Percentiles rank a stretch among this genome's conserved stretches.
These are phyloP conservation scores for Thermothelomyces thermophilus DNA, from an alignment of 2,329 filamentous ascomycete species.

Conservation along the genomic window DNA sequence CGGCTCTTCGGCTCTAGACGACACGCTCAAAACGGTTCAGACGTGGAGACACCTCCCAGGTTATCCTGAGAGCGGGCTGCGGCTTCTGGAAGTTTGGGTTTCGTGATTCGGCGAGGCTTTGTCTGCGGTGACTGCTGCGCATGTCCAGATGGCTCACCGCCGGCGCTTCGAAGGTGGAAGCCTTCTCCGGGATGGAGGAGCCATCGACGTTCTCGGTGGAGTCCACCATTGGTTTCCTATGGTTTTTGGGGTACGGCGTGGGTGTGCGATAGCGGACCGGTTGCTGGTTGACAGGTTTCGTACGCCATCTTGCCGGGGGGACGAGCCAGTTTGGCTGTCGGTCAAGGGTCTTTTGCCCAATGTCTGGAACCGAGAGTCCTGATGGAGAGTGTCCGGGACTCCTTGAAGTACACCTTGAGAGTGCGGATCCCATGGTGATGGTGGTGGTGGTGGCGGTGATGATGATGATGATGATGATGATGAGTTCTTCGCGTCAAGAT, in stretches of 20 bases:
- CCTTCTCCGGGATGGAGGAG: background rate
- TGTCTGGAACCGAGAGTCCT: slow-evolving; percentile 1
- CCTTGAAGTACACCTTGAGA: slow-evolving; percentile 15
- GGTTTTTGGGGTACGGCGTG: slow-evolving; percentile 18
- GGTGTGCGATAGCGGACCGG: slow-evolving; percentile 18
- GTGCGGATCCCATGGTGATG: slow-evolving; percentile 14
- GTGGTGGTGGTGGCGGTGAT: background rate
- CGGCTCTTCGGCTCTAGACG: background rate
- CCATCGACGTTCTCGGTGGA: background rate
- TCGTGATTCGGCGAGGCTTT: background rate
- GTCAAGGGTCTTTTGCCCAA: slow-evolving; percentile 14
- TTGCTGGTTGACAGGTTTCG: background rate
- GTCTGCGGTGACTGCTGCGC: background rate
- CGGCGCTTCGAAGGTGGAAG: slow-evolving; percentile 11
- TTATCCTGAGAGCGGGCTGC: slow-evolving; percentile 4
- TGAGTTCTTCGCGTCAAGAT: no score
- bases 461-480: background rate
- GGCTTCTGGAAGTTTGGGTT: background rate
- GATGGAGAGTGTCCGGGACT: background rate
- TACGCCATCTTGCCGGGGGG: slow-evolving; percentile 11
- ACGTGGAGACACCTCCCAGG: slow-evolving; percentile 12
- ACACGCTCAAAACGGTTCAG: slow-evolving; percentile 17
- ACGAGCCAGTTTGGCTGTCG: slow-evolving; percentile 19
- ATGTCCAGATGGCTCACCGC: slow-evolving; percentile 6
- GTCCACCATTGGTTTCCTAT: slow-evolving; percentile 12